These are phyloP conservation scores for Citrus mangshanensis DNA, from an alignment of 345 rosid species.

Conservation along the genomic window DNA sequence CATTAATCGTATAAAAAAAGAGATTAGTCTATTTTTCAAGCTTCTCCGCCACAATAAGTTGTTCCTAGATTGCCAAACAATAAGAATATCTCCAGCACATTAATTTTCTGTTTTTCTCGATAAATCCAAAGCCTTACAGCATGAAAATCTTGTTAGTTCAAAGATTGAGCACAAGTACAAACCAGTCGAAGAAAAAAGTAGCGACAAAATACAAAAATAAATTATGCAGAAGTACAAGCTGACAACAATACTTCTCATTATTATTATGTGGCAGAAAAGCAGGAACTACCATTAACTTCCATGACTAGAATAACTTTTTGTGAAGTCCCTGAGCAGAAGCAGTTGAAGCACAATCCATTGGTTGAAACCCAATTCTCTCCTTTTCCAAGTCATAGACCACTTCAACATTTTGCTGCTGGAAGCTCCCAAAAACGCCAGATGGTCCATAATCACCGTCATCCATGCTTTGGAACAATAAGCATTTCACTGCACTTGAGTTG, in stretches of 20 bases:
- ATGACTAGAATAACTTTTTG: slow-evolving; percentile 23
- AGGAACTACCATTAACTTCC: slow-evolving; percentile 21
- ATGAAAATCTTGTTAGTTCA: slow-evolving; percentile 8
- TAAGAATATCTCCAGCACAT: slow-evolving; percentile 16
- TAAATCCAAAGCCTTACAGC: slow-evolving; percentile 4
- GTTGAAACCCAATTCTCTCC: slow-evolving; percentile 71
- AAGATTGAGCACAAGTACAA: not conserved
- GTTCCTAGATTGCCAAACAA: slow-evolving; percentile 7
- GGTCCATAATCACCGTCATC: slow-evolving; percentile 71
- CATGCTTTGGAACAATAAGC: slow-evolving; percentile 69
- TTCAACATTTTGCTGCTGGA: slow-evolving; percentile 78
- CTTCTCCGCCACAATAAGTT: not conserved
- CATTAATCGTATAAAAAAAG: not conserved
- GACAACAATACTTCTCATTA: not conserved
- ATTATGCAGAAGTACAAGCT: slow-evolving; percentile 5
- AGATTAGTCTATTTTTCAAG: too few species aligned
- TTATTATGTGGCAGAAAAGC: not conserved
- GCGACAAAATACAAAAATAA: not conserved
- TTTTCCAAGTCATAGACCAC: slow-evolving; percentile 79
- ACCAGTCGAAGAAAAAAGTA: not conserved
- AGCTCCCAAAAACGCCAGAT: slow-evolving; percentile 75
- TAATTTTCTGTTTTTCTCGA: slow-evolving; percentile 2
- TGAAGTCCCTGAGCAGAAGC: slow-evolving; percentile 52
- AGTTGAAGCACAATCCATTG: slow-evolving; percentile 68
- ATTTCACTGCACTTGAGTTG: slow-evolving; percentile 62